A percentile compares a stretch with the other conserved stretches of the same genome.
These are phyloP conservation scores for Lactarius sp. DNA, from an alignment of 768 basidiomycete genomes.

Conservation along the genomic window DNA sequence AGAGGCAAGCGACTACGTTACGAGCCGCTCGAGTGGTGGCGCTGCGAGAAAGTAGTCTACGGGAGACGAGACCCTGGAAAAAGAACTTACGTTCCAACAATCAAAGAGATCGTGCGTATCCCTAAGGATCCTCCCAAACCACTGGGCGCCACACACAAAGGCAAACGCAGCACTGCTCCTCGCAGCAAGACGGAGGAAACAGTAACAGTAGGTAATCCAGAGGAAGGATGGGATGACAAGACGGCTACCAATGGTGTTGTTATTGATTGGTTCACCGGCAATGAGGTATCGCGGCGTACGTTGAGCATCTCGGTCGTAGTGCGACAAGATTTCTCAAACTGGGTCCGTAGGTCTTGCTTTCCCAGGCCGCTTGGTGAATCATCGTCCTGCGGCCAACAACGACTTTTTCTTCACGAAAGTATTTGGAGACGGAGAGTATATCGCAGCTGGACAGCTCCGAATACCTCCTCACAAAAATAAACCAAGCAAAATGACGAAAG, in stretches of 20 bases:
- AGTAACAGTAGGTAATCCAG: conserved; percentile 32
- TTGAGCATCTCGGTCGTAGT: conserved; percentile 22
- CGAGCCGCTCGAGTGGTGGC: conserved; percentile 85
- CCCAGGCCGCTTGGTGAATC: conserved; percentile 62
- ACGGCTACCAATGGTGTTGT: conserved; percentile 66
- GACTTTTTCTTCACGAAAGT: conserved; percentile 88
- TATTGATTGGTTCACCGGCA: conserved; percentile 54
- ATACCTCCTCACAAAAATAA: conserved; percentile 80
- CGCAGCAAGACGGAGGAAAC: conserved; percentile 47
- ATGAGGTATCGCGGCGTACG: conserved; percentile 70
- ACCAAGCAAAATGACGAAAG: conserved; percentile 82
- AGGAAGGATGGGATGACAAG: conserved; percentile 81
- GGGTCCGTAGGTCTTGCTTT: conserved; percentile 66
- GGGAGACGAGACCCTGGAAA: conserved; percentile 50
- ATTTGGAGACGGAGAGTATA: conserved; percentile 85
- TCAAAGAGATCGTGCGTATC: conserved; percentile 58
- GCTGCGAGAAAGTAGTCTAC: conserved; percentile 86
- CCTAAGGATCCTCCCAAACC: conserved; percentile 48
- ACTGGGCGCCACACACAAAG: conserved; percentile 37
- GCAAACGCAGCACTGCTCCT: conserved; percentile 35
- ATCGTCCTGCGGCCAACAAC: conserved; percentile 52
- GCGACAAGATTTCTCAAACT: neutral
- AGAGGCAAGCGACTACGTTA: conserved; percentile 65
- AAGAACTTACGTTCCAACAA: conserved; percentile 53
- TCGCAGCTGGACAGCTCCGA: conserved; percentile 83